Base-by-base conservation (phyloP, 1,284 basidiomycete genomes). In the Fomitopsis schrenkii region DNA sequence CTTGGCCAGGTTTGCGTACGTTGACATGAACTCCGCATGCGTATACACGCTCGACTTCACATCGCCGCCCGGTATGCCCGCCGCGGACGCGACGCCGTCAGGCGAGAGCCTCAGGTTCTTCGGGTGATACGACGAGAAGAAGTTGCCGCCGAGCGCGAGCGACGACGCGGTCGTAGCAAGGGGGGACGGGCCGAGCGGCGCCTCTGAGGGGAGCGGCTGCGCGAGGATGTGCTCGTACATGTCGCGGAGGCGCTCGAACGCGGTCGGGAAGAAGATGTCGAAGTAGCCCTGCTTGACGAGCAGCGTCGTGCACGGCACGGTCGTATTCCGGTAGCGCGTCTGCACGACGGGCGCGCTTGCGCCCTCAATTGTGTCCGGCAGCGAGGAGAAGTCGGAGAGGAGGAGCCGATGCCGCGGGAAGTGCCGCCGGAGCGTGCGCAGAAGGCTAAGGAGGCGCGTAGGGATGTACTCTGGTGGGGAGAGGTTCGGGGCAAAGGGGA, bases 261-360 rank as follows among this genome's bases (percentile, higher is more conserved):
- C 80, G 7, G 97, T 99, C 1, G 97, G 97, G 80, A 99, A 99
- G 81, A 99, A 95, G 66, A 99, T 99, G 76, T 99, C 97, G 75
- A 99, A 99, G 77, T 88, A 97, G 12, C 97, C 97, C 71, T 94
- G 97, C 66, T 91, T 88, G 61, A 99, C 97, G 67, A 97, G 85
- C 63, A 98, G 86, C 17, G 94, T 98, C 62, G 89, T 83, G 68
- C 94, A 95, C 2, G 97, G 91, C 5, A 98, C 88, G 75, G 94
- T 97, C 55, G 83, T 83, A 62, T 90, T 91, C 40, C 85, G 84
- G 71, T 91, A 90, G 56, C 95, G 85, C 19, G 97, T 99, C 78
- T 99, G 97, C 28, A 99, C 97, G 22, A 99, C 97, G 7, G 97
- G 97, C 0, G 92, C 93, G 71, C 93, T 95, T 63, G 85, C 74